Conservation (phyloP, 164 flowering plant genomes). For the Saururus chinensis region DNA sequence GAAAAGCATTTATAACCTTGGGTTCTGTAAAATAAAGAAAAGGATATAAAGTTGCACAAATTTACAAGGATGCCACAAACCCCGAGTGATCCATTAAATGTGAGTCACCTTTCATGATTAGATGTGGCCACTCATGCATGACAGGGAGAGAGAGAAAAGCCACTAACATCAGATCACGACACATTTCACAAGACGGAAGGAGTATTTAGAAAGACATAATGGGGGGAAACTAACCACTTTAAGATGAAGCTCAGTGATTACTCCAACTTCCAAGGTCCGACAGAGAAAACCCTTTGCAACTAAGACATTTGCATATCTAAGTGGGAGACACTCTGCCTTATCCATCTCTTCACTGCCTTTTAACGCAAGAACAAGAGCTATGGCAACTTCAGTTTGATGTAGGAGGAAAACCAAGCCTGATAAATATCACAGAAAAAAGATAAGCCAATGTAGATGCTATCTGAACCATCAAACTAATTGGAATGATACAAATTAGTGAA, state of each 20-base stretch:
- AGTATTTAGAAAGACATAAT: background rate
- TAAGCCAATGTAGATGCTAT: background rate
- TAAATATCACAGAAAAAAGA: conserved; percentile 5
- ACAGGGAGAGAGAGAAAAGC: no score
- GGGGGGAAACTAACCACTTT: conserved; percentile 55
- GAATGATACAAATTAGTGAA: background rate
- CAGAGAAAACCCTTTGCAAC: conserved; percentile 78
- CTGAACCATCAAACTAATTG: background rate
- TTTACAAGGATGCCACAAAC: no score
- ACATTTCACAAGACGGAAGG: no score
- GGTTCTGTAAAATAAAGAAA: no score
- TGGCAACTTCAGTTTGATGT: conserved; percentile 63
- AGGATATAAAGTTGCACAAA: no score
- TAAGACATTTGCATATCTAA: conserved; percentile 64
- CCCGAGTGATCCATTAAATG: no score
- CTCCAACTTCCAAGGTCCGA: conserved; percentile 57
- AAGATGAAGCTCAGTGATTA: conserved; percentile 60
- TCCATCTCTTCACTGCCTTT: conserved; percentile 38
- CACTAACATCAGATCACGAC: no score
- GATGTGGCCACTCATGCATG: no score
- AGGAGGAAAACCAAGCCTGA: conserved; percentile 73
- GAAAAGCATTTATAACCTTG: no score
- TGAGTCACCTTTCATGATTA: no score
- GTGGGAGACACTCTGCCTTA: conserved; percentile 63
- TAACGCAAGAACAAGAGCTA: conserved; percentile 52